A percentile compares a stretch with the other conserved stretches of the same genome.
phyloP scores from a whole-genome alignment of 192 early-diverging fungal species.

The Neocallimastix lanati region DNA sequence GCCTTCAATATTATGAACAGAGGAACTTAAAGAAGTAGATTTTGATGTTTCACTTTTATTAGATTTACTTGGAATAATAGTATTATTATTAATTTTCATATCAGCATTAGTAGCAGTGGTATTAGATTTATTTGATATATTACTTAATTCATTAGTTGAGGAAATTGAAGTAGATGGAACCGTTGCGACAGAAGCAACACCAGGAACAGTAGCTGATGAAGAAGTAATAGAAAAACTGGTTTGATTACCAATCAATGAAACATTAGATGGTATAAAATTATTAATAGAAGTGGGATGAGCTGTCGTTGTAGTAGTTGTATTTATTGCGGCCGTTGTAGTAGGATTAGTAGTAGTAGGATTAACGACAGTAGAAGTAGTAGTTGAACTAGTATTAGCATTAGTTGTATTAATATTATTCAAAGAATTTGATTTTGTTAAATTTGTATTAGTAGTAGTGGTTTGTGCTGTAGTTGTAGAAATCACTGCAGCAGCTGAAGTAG shows the following conservation, averaged over 20 bases:
- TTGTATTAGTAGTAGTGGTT: not conserved
- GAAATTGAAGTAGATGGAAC: not conserved
- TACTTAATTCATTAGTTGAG: not conserved
- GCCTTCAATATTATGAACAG: not conserved
- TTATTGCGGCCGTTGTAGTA: not conserved
- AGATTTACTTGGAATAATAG: not conserved
- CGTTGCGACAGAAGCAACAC: too few species aligned
- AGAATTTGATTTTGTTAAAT: not conserved
- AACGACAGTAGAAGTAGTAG: not conserved
- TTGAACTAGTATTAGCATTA: not conserved
- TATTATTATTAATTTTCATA: not conserved
- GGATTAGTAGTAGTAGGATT: not conserved
- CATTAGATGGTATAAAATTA: not conserved
- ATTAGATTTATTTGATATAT: not conserved
- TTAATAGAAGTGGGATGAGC: not conserved
- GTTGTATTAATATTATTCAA: too few species aligned
- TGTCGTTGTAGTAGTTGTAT: not conserved
- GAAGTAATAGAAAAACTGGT: not conserved
- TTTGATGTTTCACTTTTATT: not conserved
- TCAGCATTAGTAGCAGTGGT: not conserved
- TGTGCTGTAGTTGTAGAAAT: not conserved
- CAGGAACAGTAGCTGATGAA: too few species aligned
- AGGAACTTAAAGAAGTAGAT: not conserved
- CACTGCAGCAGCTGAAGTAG: not conserved
- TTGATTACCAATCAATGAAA: not conserved